Evolutionary conservation across 1,284 basidiomycete species (phyloP).

Genomic region (Ceratobasidium sp.): DNA sequence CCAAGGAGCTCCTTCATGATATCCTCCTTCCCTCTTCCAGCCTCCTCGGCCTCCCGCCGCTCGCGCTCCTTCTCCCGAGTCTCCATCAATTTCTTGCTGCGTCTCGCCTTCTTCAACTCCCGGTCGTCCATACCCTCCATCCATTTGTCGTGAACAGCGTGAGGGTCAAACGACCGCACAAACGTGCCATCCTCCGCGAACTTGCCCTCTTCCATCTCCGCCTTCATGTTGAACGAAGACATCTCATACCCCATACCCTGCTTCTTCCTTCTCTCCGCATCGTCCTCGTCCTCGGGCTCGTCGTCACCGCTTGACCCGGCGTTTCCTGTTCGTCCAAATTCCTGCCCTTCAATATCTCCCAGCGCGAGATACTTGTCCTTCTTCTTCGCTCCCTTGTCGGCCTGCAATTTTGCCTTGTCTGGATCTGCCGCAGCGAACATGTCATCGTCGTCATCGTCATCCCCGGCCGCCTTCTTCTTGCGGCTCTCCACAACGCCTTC

Average conservation of each 20-base stretch:
- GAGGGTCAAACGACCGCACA: conserved; percentile 86
- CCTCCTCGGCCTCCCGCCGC: conserved; percentile 72
- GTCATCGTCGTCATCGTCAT: conserved; percentile 69
- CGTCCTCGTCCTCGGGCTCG: conserved; percentile 82
- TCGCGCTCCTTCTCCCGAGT: conserved; percentile 75
- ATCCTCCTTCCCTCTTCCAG: conserved; percentile 69
- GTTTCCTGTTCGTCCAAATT: conserved; percentile 69
- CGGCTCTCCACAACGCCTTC: conserved; percentile 87
- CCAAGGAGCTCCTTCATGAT: conserved; percentile 76
- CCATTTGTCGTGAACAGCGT: conserved; percentile 95
- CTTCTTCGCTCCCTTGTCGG: conserved; percentile 62
- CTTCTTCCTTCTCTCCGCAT: conserved; percentile 75
- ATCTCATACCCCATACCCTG: conserved; percentile 93
- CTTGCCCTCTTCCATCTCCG: conserved; percentile 97
- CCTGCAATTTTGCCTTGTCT: conserved; percentile 61
- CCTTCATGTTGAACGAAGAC: conserved; percentile 98
- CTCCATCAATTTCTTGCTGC: conserved; percentile 73
- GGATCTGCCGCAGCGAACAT: conserved; percentile 85
- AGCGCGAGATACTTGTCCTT: conserved; percentile 82
- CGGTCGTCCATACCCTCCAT: conserved; percentile 89
- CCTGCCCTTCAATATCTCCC: conserved; percentile 96
- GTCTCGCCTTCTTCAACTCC: conserved; percentile 85
- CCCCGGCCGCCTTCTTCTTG: conserved; percentile 63
- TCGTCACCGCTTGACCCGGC: conserved; percentile 63
- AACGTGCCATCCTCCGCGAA: conserved; percentile 95